Percentiles rank a stretch among this genome's conserved stretches.
Evolutionary conservation across 2,329 filamentous ascomycete species (phyloP).

Genomic region (Berkeleyomyces rouxiae): DNA sequence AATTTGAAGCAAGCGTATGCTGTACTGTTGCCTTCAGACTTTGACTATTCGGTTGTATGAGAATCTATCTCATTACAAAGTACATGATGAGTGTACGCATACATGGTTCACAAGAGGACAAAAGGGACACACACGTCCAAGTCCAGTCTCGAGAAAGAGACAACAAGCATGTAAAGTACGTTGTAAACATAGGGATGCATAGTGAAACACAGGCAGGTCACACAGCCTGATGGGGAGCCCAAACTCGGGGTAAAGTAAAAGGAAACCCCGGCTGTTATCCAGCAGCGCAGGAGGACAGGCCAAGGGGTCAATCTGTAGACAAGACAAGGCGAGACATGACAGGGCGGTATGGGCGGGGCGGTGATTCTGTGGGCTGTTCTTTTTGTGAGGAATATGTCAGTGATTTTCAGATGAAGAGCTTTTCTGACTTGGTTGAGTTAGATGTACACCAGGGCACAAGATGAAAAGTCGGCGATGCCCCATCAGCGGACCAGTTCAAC

Average conservation of each 20-base stretch:
- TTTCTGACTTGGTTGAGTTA: background rate
- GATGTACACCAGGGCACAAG: background rate
- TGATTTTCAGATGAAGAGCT: background rate
- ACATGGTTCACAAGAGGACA: too few relatives aligned
- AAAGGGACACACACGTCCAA: too few relatives aligned
- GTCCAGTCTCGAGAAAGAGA: too few relatives aligned
- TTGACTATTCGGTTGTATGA: too few relatives aligned
- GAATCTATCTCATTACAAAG: too few relatives aligned
- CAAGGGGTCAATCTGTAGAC: background rate
- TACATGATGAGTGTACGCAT: too few relatives aligned
- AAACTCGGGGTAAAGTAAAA: background rate
- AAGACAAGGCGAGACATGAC: background rate
- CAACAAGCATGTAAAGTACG: too few relatives aligned
- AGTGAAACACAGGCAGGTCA: too few relatives aligned
- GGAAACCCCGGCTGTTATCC: background rate
- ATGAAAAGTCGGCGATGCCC: background rate
- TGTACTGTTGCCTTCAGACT: too few relatives aligned
- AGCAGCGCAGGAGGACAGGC: background rate
- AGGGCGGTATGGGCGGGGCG: background rate
- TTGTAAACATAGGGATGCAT: too few relatives aligned
- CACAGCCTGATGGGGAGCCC: background rate
- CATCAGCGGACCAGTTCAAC: background rate
- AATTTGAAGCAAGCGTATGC: too few relatives aligned
- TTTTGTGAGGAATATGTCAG: background rate
- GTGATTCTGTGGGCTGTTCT: too few relatives aligned